phyloP scores from a whole-genome alignment of 305 asterid species.

The Fraxinus latifolia region DNA sequence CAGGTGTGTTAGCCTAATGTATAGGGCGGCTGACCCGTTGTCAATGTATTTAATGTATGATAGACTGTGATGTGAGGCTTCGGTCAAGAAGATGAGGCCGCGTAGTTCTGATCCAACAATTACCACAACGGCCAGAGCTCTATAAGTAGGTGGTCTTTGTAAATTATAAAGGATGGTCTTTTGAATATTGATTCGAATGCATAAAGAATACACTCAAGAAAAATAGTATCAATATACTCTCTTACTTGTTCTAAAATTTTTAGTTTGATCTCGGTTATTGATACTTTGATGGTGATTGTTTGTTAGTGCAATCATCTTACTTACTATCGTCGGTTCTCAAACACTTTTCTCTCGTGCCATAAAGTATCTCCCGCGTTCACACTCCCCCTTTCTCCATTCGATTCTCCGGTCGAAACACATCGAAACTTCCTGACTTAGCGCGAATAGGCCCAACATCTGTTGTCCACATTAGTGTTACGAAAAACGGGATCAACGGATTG shows the following conservation, averaged over 20 bases:
- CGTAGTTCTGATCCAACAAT: too few species aligned
- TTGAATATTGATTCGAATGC: not conserved
- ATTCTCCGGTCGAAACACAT: not conserved
- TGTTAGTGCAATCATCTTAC: not conserved
- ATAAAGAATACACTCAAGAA: not conserved
- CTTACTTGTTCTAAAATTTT: not conserved
- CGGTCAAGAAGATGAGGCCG: too few species aligned
- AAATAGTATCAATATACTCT: not conserved
- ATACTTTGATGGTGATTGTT: not conserved
- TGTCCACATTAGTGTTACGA: not conserved
- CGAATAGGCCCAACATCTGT: not conserved
- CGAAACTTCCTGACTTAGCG: not conserved
- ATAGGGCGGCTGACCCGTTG: too few species aligned
- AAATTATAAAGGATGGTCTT: not conserved
- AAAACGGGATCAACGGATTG: not conserved
- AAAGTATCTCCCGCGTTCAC: not conserved
- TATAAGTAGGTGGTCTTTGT: too few species aligned
- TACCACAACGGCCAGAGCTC: too few species aligned
- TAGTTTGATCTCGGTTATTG: not conserved
- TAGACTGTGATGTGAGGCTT: too few species aligned
- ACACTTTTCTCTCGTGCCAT: not conserved
- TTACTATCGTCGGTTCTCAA: too few species aligned
- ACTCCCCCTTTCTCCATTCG: not conserved
- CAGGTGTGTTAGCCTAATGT: too few species aligned
- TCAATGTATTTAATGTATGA: too few species aligned